A percentile compares a stretch with the other conserved stretches of the same genome.
These are phyloP conservation scores for Auriculariales sp. DNA, from an alignment of 768 basidiomycete species.

Conservation along the genomic window DNA sequence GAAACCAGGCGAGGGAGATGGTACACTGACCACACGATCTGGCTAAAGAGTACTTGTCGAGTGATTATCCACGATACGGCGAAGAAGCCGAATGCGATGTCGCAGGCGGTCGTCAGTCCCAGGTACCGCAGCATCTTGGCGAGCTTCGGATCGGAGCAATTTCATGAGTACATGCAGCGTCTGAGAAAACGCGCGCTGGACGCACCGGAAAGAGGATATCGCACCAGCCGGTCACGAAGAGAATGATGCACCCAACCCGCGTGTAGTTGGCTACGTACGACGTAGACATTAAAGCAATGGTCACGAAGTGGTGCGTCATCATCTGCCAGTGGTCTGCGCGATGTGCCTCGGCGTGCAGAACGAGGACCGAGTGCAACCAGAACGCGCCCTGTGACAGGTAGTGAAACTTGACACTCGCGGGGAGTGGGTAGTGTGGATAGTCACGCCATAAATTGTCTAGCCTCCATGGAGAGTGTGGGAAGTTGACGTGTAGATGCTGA, in stretches of 20 bases:
- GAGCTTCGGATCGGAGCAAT: conserved; percentile 27
- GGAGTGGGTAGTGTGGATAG: conserved; percentile 75
- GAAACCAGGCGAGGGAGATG: conserved; percentile 36
- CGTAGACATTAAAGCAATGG: conserved; percentile 55
- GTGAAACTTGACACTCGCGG: conserved; percentile 78
- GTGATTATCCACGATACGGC: conserved; percentile 84
- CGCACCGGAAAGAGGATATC: conserved; percentile 86
- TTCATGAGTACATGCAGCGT: neutral
- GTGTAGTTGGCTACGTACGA: conserved; percentile 80
- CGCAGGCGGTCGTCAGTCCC: conserved; percentile 46
- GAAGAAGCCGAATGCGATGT: conserved; percentile 66
- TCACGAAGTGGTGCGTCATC: conserved; percentile 92
- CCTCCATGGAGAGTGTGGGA: conserved; percentile 52
- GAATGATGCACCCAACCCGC: conserved; percentile 76
- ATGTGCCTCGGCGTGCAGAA: conserved; percentile 83
- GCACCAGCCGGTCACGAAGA: conserved; percentile 87
- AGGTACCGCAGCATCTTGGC: conserved; percentile 93
- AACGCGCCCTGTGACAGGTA: conserved; percentile 78
- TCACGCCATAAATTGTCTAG: conserved; percentile 56
- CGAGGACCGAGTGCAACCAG: conserved; percentile 82
- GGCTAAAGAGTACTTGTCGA: conserved; percentile 67
- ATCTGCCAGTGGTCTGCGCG: conserved; percentile 92
- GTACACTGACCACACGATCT: conserved; percentile 50
- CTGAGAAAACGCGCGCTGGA: conserved; percentile 10
- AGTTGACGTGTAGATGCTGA: conserved; percentile 70